A percentile compares a stretch with the other conserved stretches of the same genome.
Conservation (phyloP, 2,329 filamentous ascomycete species). For the Exophiala spinifera region DNA sequence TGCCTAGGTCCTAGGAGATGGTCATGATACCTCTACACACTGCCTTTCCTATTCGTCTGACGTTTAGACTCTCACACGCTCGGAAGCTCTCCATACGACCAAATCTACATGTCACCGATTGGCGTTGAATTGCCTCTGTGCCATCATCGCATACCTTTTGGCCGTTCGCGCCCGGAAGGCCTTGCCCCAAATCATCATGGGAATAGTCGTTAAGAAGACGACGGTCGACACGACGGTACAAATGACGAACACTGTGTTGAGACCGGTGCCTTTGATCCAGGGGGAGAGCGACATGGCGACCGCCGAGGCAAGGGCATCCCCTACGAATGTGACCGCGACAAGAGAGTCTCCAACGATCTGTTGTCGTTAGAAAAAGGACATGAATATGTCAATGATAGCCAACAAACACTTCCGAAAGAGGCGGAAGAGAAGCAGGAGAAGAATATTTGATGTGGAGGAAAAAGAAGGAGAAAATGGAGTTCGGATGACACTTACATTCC, state of each 20-base stretch:
- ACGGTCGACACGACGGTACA: constrained; percentile 36
- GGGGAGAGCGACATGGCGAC: constrained; percentile 46
- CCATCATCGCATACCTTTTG: constrained; percentile 29
- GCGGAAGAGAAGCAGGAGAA: too few relatives aligned
- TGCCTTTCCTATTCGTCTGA: too few relatives aligned
- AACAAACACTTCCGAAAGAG: too few relatives aligned
- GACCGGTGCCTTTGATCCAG: constrained; percentile 39
- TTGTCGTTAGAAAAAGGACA: not conserved
- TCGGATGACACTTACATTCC: constrained; percentile 27
- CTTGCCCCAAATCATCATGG: constrained; percentile 37
- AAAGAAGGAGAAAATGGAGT: too few relatives aligned
- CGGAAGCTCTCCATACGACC: too few relatives aligned
- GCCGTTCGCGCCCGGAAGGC: constrained; percentile 32
- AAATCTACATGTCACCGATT: too few relatives aligned
- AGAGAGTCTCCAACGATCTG: constrained; percentile 48
- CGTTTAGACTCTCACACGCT: too few relatives aligned
- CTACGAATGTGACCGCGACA: constrained; percentile 44
- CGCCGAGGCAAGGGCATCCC: constrained; percentile 43
- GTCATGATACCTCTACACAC: too few relatives aligned
- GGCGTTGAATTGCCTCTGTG: too few relatives aligned
- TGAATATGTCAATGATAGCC: too few relatives aligned
- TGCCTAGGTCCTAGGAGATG: too few relatives aligned
- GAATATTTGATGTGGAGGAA: too few relatives aligned
- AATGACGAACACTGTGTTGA: constrained; percentile 41
- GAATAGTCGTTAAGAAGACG: constrained; percentile 30